These are phyloP conservation scores for Xylaria sp. DNA, from an alignment of 495 filamentous ascomycete species.

Conservation along the genomic window DNA sequence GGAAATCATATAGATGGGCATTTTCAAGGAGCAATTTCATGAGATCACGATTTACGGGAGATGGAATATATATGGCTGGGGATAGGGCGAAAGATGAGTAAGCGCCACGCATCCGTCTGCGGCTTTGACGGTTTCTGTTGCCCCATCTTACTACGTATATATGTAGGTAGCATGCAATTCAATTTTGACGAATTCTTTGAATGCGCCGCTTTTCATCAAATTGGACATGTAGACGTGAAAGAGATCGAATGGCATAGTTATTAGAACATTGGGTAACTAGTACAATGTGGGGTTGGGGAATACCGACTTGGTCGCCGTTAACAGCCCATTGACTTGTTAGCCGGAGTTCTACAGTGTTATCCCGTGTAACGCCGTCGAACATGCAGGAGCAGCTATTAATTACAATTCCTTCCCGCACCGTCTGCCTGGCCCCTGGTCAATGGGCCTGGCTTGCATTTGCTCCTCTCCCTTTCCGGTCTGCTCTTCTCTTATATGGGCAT, in stretches of 20 bases:
- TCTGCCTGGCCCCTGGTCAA: background rate
- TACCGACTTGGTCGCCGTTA: conserved; percentile 21
- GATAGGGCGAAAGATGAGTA: conserved; percentile 10
- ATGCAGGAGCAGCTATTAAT: conserved; percentile 39
- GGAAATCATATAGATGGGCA: conserved; percentile 29
- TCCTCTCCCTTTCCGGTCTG: background rate
- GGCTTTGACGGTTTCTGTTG: background rate
- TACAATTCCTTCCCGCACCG: conserved; percentile 29
- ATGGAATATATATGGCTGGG: background rate
- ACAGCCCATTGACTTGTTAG: conserved; percentile 28
- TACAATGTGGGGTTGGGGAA: too few relatives aligned
- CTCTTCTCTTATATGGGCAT: background rate
- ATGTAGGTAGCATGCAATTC: conserved; percentile 3
- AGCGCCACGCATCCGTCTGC: background rate
- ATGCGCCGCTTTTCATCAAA: too few relatives aligned
- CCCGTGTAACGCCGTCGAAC: conserved; percentile 40
- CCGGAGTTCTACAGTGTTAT: conserved; percentile 32
- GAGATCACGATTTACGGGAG: conserved; percentile 16
- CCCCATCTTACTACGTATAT: background rate
- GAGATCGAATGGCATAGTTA: background rate
- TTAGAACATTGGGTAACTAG: background rate
- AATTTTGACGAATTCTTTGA: background rate
- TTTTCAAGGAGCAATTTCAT: conserved; percentile 2
- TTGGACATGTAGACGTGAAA: background rate
- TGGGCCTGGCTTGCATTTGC: background rate